Base-by-base conservation (phyloP, 371 early-diverging fungal genomes). In the Mortierella sp. region DNA sequence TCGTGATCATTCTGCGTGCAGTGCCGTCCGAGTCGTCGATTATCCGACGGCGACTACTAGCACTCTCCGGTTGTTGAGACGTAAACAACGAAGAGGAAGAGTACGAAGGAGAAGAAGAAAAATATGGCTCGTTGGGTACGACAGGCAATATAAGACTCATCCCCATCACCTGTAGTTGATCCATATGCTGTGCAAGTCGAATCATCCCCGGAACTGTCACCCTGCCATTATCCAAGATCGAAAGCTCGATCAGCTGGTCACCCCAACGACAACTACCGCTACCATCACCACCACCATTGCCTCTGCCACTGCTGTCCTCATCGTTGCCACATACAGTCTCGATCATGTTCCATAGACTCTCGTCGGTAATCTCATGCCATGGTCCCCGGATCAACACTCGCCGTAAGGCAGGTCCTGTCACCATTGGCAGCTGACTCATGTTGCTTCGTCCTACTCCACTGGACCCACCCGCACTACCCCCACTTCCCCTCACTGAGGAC, bases 291-390 rank as follows among this genome's bases (percentile, higher is more conserved):
- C 37, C 46, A 34, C 50, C 44, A 2, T 31, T 39, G 26, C 30
- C 34, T 12, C 21, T 11, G 7, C 24, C 56, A 4, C 19, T 23
- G 26, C 44, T n/a, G 23, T 26, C 28, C 4, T 19, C 28, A 17
- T 14, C 32, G 37, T 50, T 48, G 6, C 12, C 30, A 9, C 21
- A 14, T 17, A 59, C 48, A 12, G 52, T 30, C 14, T 54, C 43
- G 23, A 54, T 28, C 55, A 54, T 54, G 8, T 34, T 34, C 41
- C 50, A 56, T n/a, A 67, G 44, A 28, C 50, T 60, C 26, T 23
- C 9, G 28, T 73, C 68, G 11, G 67, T 54, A 26, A 73, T 63
- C 46, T 73, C 75, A 19, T 50, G 56, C 75, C 75, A 73, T 15
- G 67, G 75, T 23, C 75, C 75, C 26, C 47, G 48, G 21, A 73